phyloP scores from a whole-genome alignment of 768 basidiomycete species.

The Daedaleopsis nitida region DNA sequence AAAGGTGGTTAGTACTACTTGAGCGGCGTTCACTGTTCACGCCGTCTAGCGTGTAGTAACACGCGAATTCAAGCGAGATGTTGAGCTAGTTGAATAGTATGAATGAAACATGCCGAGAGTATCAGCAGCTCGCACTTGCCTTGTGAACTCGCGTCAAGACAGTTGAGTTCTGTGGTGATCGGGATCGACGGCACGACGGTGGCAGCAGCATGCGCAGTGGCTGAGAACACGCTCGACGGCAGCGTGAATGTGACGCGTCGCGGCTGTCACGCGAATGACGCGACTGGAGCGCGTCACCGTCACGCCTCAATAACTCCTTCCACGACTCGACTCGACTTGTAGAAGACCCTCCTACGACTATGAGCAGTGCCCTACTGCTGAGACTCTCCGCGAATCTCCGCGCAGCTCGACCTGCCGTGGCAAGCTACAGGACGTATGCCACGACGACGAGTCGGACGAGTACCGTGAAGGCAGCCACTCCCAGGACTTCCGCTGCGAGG shows the following conservation, averaged over 20 bases:
- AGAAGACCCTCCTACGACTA: not conserved
- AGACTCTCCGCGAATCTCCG: not conserved
- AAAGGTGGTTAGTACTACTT: too few species aligned
- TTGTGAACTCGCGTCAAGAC: too few species aligned
- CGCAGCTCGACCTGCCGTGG: not conserved
- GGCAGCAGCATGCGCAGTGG: not conserved
- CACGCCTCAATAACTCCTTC: not conserved
- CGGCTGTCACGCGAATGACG: constrained; percentile 1
- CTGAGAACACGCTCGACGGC: not conserved
- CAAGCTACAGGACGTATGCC: constrained; percentile 1
- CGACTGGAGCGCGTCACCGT: not conserved
- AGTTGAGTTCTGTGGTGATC: too few species aligned
- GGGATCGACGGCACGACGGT: too few species aligned
- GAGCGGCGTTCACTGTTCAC: too few species aligned
- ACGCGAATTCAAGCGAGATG: too few species aligned
- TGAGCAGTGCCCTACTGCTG: constrained; percentile 11
- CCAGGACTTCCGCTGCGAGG: constrained; percentile 24
- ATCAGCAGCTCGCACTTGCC: too few species aligned
- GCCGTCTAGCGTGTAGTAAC: too few species aligned
- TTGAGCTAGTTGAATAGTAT: too few species aligned
- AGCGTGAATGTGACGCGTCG: not conserved
- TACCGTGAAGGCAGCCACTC: constrained; percentile 10
- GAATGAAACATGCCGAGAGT: too few species aligned
- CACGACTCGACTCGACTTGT: too few species aligned
- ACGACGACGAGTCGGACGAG: not conserved